Base-by-base conservation (phyloP, 2,329 filamentous ascomycete genomes). In the Claviceps digitariae region DNA sequence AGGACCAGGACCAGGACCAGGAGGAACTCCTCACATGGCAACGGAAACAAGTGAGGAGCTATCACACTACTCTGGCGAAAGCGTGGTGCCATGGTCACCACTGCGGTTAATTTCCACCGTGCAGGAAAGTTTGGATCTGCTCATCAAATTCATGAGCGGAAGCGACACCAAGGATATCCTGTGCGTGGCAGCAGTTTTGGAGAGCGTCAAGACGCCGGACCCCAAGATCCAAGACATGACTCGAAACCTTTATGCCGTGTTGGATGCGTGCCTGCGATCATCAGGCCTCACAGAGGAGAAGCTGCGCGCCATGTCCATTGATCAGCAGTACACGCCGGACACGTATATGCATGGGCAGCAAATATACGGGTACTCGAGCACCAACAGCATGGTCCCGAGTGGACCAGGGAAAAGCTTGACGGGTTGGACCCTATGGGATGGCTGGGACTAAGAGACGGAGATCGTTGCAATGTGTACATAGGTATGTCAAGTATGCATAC, bases 131-230 rank as follows among this genome's bases (percentile, higher is more conserved):
- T 58, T 78, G 15, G 72, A 75, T 27, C 65, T 70, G 13, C 66
- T 77, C 47, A 67, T 74, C 40, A 66, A 63, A 44, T 68, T 72
- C 54, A 72, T 77, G 44, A 72, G 71, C 44, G 72, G 72, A n/a
- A 71, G 71, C 40, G 75, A 78, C 52, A 63, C 75, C 23, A 74
- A 76, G 61, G 76, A 78, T 52, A 69, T 78, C 12, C 61, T 78
- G 8, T 71, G 70, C 43, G 63, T 79, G n/a, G 65, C 71, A 2
- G 66, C 76, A 1, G 74, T 76, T 29, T 63, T 78, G 49, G 66
- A 74, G 55, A 72, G 69, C 10, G 74, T 74, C 31, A 69, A 69
- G 52, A 68, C 59, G 6, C 59, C 64, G 0, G 72, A 76, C 43
- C 65, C 71, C 48, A 70, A 67, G 46, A 57, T 66, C 6, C 70